These are phyloP conservation scores for Cryphonectria japonica DNA, from an alignment of 2,329 filamentous ascomycete genomes.

Conservation along the genomic window DNA sequence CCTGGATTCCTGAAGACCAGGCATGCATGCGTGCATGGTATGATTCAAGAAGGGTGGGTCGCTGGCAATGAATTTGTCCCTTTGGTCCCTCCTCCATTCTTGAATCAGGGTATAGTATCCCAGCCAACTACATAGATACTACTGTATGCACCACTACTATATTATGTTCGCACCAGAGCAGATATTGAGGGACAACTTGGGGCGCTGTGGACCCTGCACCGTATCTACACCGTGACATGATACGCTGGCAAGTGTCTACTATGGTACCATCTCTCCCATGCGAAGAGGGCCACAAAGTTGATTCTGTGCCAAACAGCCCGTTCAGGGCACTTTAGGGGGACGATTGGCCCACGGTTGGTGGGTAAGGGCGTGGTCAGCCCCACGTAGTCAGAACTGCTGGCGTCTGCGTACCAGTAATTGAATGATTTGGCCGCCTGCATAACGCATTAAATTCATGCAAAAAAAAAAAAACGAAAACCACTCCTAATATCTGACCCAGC, in stretches of 20 bases:
- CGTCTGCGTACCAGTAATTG: background rate
- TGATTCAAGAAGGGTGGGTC: background rate
- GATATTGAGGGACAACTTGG: background rate
- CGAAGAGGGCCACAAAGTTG: background rate
- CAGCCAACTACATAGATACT: background rate
- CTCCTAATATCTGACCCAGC: background rate
- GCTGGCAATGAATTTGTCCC: background rate
- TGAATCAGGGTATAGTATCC: background rate
- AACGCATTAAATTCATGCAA: constrained; percentile 4
- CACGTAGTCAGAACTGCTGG: background rate
- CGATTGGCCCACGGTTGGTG: no score
- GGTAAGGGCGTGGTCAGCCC: background rate
- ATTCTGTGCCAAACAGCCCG: background rate
- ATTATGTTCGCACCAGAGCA: background rate
- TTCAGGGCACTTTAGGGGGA: no score
- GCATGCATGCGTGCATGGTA: background rate
- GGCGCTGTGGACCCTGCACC: background rate
- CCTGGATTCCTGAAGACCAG: background rate
- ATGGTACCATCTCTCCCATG: background rate
- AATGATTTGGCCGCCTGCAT: background rate
- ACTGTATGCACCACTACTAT: background rate
- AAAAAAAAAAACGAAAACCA: no score
- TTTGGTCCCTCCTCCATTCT: background rate
- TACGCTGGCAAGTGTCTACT: background rate
- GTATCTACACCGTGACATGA: background rate